Conservation (phyloP, 2,329 filamentous ascomycete genomes). For the Hypomyces perniciosus region DNA sequence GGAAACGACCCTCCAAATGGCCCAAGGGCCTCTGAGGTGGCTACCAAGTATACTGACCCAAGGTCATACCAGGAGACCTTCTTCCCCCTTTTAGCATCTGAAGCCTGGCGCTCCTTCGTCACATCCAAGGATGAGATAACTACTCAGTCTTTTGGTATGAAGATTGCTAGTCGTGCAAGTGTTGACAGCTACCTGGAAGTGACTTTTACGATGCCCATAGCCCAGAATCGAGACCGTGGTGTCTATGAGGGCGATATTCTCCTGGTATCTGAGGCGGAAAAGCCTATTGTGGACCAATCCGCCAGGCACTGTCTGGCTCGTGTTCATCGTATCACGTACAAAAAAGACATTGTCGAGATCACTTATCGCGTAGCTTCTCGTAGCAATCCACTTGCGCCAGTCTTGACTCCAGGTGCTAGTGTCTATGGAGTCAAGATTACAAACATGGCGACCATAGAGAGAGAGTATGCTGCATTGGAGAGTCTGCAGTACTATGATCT, state of each 20-base stretch:
- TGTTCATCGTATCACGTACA: slow-evolving; percentile 72
- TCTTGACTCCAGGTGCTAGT: slow-evolving; percentile 62
- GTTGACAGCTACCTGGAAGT: slow-evolving; percentile 93
- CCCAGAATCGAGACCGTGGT: slow-evolving; percentile 63
- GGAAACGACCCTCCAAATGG: slow-evolving; percentile 79
- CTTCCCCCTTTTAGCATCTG: slow-evolving; percentile 80
- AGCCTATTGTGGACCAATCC: slow-evolving; percentile 59
- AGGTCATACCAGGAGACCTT: slow-evolving; percentile 82
- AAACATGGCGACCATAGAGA: slow-evolving; percentile 89
- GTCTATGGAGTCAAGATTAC: slow-evolving; percentile 78
- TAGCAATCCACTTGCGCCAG: slow-evolving; percentile 54
- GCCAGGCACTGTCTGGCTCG: slow-evolving; percentile 80
- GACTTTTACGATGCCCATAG: slow-evolving; percentile 70
- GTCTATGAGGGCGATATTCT: slow-evolving; percentile 84
- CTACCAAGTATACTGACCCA: slow-evolving; percentile 70
- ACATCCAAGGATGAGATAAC: slow-evolving; percentile 82
- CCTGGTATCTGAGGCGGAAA: slow-evolving; percentile 68
- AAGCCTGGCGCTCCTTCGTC: slow-evolving; percentile 93
- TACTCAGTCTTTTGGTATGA: slow-evolving; percentile 77
- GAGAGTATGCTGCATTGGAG: slow-evolving; percentile 88
- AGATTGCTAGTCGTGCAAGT: slow-evolving; percentile 77
- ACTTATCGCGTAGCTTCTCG: slow-evolving; percentile 74
- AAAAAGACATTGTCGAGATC: slow-evolving; percentile 75
- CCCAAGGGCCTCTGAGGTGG: slow-evolving; percentile 68
- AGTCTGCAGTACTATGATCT: slow-evolving; percentile 93